phyloP scores from a whole-genome alignment of 768 basidiomycete genomes.

The Solioccasus polychromus region DNA sequence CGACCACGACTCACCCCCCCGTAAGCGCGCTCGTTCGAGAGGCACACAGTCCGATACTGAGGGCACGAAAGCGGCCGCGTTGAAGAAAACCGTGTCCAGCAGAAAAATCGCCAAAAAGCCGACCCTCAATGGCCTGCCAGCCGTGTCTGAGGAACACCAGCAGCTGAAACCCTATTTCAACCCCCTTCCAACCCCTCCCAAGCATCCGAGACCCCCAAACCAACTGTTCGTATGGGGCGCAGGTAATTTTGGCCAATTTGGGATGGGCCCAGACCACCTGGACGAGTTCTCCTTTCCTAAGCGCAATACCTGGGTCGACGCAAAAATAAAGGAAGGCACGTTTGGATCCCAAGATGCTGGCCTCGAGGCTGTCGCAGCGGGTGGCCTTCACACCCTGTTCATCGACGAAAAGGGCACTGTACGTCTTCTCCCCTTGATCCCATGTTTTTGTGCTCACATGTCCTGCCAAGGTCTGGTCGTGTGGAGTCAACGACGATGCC shows the following conservation, averaged over 20 bases:
- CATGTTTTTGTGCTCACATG: slow-evolving; percentile 1
- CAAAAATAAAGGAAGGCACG: slow-evolving; percentile 65
- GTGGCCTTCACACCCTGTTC: slow-evolving; percentile 87
- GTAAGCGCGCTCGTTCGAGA: slow-evolving; percentile 46
- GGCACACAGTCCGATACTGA: slow-evolving; percentile 41
- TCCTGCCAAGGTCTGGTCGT: slow-evolving; percentile 70
- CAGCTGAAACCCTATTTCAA: slow-evolving; percentile 62
- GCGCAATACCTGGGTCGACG: slow-evolving; percentile 73
- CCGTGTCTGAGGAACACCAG: slow-evolving; percentile 32
- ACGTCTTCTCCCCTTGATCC: slow-evolving; percentile 34
- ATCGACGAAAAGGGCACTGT: slow-evolving; percentile 90
- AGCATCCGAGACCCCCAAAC: slow-evolving; percentile 59
- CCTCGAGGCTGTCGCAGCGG: slow-evolving; percentile 76
- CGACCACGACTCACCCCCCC: slow-evolving; percentile 39
- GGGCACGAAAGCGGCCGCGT: slow-evolving; percentile 30
- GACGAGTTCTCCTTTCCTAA: slow-evolving; percentile 75
- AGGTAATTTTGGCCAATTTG: slow-evolving; percentile 95
- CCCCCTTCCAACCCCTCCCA: slow-evolving; percentile 56
- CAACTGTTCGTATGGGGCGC: slow-evolving; percentile 87
- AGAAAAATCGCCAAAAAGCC: slow-evolving; percentile 31
- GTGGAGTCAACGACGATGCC: slow-evolving; percentile 86
- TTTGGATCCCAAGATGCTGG: slow-evolving; percentile 75
- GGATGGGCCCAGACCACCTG: slow-evolving; percentile 74
- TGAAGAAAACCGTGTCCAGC: slow-evolving; percentile 24
- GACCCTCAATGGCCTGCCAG: slow-evolving; percentile 29